Evolutionary conservation across 2,329 filamentous ascomycete genomes (phyloP).

Genomic region (Cytospora piceae): DNA sequence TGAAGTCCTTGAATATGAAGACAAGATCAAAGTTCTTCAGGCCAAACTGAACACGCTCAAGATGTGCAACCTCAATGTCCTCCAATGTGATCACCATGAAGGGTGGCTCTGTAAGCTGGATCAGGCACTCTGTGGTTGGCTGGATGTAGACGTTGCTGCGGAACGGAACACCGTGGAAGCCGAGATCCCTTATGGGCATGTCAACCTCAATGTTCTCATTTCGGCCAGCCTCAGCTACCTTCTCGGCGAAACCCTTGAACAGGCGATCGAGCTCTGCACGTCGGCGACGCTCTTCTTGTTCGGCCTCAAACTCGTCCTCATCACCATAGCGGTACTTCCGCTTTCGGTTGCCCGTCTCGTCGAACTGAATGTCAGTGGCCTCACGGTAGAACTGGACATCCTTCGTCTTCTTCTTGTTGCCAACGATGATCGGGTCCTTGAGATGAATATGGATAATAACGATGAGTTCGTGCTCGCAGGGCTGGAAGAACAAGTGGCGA

Average conservation of each 20-base stretch:
- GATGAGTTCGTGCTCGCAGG: conserved; percentile 92
- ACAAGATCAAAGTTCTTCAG: conserved; percentile 99
- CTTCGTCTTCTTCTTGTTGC: conserved; percentile 97
- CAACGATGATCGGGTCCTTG: conserved; percentile 96
- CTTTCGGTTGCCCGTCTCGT: conserved; percentile 97
- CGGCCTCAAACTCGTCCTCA: conserved; percentile 97
- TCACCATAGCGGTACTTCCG: conserved; percentile 97
- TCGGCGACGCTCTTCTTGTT: conserved; percentile 92
- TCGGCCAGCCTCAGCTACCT: conserved; percentile 93
- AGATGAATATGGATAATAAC: conserved; percentile 98
- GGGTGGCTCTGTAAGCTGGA: conserved; percentile 94
- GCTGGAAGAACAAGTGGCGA: conserved; percentile 98
- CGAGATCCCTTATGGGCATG: conserved; percentile 94
- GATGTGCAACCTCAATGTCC: conserved; percentile 93
- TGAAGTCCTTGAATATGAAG: conserved; percentile 97
- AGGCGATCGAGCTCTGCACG: conserved; percentile 91
- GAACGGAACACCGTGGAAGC: conserved; percentile 95
- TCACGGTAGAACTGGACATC: conserved; percentile 98
- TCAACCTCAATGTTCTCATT: conserved; percentile 91
- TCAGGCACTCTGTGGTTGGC: conserved; percentile 93
- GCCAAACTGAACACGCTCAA: conserved; percentile 95
- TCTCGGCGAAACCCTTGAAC: conserved; percentile 95
- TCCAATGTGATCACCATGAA: conserved; percentile 95
- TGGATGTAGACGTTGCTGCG: conserved; percentile 95
- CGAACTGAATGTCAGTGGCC: conserved; percentile 97